Base-by-base conservation (phyloP, 345 rosid genomes). In the Lumnitzera racemosa region DNA sequence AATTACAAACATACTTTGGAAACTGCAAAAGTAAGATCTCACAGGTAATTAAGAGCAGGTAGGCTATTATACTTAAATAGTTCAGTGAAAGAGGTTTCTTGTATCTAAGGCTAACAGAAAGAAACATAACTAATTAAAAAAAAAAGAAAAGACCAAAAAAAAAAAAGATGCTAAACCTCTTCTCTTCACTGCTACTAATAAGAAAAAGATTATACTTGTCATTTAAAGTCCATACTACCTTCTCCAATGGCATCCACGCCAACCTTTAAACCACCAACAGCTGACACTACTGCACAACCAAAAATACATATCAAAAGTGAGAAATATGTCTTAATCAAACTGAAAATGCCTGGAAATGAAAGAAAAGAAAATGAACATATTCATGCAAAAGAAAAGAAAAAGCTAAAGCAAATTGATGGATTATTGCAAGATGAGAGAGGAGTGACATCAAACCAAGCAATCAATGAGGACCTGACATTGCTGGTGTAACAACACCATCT, bases 401-500 rank as follows among this genome's bases (percentile, higher is more conserved):
- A 56, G 13, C 53, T 13, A 25, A 25, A 48, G 65, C 31, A 53
- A 56, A 10, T 27, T 27, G 31, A 27, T 27, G 31, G 31, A 2
- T 27, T 2, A 27, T 27, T 27, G 31, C 31, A 27, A 27, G 31
- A 27, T 24, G 61, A 57, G 51, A 43, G 48, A 36, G 53, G 23
- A 55, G 46, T 13, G 63, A 62, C 62, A 70, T 51, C 49, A 23
- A 53, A 53, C 52, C n/a, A 59, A 24, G 51, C 56, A 56, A 57
- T 51, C 59, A 56, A 53, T 51, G 31, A 71, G 58, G 80, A 95
- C 99, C 99, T 90, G 99, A 90, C 99, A 95, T 86, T 67, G 95
- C 97, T 47, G 97, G 97, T 12, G 99, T 95, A 58, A 95, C 81
- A 78, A 82, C 96, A 56, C 96, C 99, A 84, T 90, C 96, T 20